These are phyloP conservation scores for Eragrostis curvula DNA, from an alignment of 176 grass and related monocot genomes.

Conservation along the genomic window DNA sequence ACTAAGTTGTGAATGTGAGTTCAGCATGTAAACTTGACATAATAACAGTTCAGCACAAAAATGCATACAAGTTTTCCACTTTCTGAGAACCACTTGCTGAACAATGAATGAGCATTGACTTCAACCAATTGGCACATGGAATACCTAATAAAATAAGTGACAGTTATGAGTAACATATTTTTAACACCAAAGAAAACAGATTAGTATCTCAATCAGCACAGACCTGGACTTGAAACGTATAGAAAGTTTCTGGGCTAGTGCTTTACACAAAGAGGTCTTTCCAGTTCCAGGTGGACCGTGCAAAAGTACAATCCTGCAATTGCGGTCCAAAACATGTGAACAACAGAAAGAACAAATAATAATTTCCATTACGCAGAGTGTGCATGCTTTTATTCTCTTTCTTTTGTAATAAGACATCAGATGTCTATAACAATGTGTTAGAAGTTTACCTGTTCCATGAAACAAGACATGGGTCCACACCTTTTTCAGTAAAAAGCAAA, in stretches of 20 bases:
- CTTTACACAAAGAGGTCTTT: conserved; percentile 99
- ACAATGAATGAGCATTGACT: conserved; percentile 99
- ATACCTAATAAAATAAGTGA: conserved; percentile 64
- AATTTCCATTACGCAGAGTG: conserved; percentile 2
- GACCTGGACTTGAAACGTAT: conserved; percentile 92
- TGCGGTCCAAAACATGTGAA: conserved; percentile 16
- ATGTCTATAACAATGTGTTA: conserved; percentile 26
- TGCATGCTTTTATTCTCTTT: neutral
- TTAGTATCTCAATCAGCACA: conserved; percentile 21
- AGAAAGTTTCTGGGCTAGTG: conserved; percentile 97
- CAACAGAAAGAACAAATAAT: conserved; percentile 22
- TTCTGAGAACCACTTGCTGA: conserved; percentile 99
- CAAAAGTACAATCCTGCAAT: conserved; percentile 94
- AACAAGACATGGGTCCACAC: conserved; percentile 88
- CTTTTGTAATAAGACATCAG: conserved; percentile 8
- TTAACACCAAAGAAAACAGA: conserved; percentile 26
- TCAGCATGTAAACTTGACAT: conserved; percentile 3
- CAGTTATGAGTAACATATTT: conserved; percentile 29
- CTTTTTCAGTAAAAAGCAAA: conserved; percentile 93
- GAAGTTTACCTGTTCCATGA: conserved; percentile 92
- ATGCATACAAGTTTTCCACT: conserved; percentile 97
- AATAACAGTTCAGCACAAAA: conserved; percentile 25
- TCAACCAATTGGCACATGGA: conserved; percentile 89
- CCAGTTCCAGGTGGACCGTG: conserved; percentile 99
- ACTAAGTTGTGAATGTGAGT: conserved; percentile 4